Evolutionary conservation across 495 filamentous ascomycete species (phyloP).

Genomic region (Clavariopsis aquatica): DNA sequence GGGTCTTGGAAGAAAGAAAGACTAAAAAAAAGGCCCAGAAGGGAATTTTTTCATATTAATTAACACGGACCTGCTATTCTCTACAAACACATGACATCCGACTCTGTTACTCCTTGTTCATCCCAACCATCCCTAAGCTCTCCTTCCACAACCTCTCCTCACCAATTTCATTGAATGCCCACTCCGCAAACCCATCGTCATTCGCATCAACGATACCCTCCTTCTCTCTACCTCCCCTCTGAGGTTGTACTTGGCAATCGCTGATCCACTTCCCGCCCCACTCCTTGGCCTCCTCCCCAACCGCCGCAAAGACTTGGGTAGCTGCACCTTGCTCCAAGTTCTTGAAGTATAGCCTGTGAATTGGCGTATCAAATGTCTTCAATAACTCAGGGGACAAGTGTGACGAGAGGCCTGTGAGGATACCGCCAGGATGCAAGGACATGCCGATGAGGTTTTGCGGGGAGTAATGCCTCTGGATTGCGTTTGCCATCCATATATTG

Average conservation of each 20-base stretch:
- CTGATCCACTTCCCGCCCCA: conserved; percentile 46
- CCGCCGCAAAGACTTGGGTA: conserved; percentile 48
- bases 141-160: conserved; percentile 34
- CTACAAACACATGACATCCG: too few relatives aligned
- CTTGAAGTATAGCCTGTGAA: conserved; percentile 18
- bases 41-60: too few relatives aligned
- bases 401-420: not conserved
- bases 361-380: conserved; percentile 13
- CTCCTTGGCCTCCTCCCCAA: conserved; percentile 43
- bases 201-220: not conserved
- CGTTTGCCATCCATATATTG: conserved; percentile 34
- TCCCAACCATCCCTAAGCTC: conserved; percentile 30
- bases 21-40: too few relatives aligned
- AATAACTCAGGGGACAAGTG: conserved; percentile 10
- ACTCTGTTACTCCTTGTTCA: conserved; percentile 2
- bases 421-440: conserved; percentile 29
- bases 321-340: conserved; percentile 43
- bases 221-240: conserved; percentile 28
- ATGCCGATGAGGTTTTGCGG: conserved; percentile 21
- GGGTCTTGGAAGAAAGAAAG: too few relatives aligned
- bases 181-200: conserved; percentile 21
- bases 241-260: conserved; percentile 40
- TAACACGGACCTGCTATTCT: too few relatives aligned
- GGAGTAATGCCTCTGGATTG: conserved; percentile 27
- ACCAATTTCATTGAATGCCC: conserved; percentile 23